These are phyloP conservation scores for Arthroderma uncinatum DNA, from an alignment of 2,329 filamentous ascomycete species.

Conservation along the genomic window DNA sequence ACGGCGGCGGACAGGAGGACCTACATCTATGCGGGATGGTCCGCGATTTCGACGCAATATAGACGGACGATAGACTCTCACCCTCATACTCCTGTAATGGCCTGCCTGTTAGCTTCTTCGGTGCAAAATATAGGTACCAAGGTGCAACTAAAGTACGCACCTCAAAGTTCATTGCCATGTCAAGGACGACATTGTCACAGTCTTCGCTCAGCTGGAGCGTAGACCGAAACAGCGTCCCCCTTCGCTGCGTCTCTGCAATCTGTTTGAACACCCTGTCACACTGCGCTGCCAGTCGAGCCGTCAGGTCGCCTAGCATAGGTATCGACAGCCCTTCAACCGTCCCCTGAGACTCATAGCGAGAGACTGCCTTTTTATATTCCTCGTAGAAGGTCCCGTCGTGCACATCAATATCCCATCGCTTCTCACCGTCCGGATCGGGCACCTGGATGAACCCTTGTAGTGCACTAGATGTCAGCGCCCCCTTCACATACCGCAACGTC, in stretches of 20 bases:
- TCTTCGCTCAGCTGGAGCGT: slow-evolving; percentile 38
- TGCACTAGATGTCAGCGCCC: slow-evolving; percentile 55
- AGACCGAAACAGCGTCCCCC: slow-evolving; percentile 56
- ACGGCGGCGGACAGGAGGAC: no score
- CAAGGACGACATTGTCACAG: slow-evolving; percentile 32
- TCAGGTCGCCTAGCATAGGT: slow-evolving; percentile 53
- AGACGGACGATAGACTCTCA: slow-evolving; percentile 23
- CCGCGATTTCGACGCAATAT: slow-evolving; percentile 25
- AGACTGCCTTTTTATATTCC: slow-evolving; percentile 41
- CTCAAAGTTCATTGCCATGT: slow-evolving; percentile 49
- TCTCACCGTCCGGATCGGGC: slow-evolving; percentile 32
- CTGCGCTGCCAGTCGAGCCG: slow-evolving; percentile 46
- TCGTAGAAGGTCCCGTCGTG: slow-evolving; percentile 34
- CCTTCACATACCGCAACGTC: slow-evolving; percentile 66
- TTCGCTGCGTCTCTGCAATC: slow-evolving; percentile 58
- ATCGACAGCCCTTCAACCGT: slow-evolving; percentile 42
- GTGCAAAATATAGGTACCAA: neutral
- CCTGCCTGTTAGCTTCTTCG: slow-evolving; percentile 7
- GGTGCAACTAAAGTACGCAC: slow-evolving; percentile 21
- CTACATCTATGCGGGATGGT: slow-evolving; percentile 26
- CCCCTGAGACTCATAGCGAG: slow-evolving; percentile 39
- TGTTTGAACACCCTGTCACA: slow-evolving; percentile 53
- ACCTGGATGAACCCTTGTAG: slow-evolving; percentile 47
- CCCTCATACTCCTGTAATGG: slow-evolving; percentile 16
- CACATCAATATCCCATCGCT: slow-evolving; percentile 32